Percentiles rank a stretch among this genome's conserved stretches.
Conservation (phyloP, 306 rosid species). For the Begonia masoniana region DNA sequence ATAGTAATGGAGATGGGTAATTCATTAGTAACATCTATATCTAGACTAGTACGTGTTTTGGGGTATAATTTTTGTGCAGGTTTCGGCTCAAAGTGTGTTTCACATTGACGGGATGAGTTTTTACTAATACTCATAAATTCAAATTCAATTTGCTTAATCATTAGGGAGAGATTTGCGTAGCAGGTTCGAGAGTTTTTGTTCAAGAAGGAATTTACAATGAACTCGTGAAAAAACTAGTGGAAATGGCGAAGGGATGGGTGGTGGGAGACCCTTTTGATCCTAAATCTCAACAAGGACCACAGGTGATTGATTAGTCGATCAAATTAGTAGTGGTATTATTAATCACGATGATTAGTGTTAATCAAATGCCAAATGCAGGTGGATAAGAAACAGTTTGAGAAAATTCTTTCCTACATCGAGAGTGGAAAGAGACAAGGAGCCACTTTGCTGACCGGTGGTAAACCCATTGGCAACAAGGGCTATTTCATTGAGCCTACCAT, state of each 20-base stretch:
- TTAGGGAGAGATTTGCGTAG: constrained; percentile 70
- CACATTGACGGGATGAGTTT: no score
- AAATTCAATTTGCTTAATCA: neutral
- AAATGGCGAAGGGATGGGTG: constrained; percentile 42
- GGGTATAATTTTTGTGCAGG: no score
- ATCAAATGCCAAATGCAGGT: constrained; percentile 23
- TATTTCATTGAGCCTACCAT: constrained; percentile 75
- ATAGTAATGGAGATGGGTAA: no score
- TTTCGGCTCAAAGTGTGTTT: no score
- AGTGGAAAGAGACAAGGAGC: constrained; percentile 78
- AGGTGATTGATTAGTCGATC: constrained; percentile 23
- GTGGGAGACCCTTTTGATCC: constrained; percentile 90
- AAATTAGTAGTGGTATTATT: neutral
- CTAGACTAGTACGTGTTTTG: no score
- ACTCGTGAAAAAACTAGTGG: constrained; percentile 39
- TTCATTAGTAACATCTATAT: no score
- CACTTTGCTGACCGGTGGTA: constrained; percentile 66
- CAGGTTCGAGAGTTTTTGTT: constrained; percentile 63
- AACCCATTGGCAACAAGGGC: constrained; percentile 44
- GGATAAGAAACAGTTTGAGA: constrained; percentile 61
- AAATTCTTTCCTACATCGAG: constrained; percentile 51
- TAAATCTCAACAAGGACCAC: constrained; percentile 57
- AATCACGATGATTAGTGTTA: neutral
- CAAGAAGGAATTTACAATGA: constrained; percentile 74
- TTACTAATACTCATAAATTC: neutral